Conservation (phyloP, 2,329 filamentous ascomycete species). For the Botrytis pseudocinerea region DNA sequence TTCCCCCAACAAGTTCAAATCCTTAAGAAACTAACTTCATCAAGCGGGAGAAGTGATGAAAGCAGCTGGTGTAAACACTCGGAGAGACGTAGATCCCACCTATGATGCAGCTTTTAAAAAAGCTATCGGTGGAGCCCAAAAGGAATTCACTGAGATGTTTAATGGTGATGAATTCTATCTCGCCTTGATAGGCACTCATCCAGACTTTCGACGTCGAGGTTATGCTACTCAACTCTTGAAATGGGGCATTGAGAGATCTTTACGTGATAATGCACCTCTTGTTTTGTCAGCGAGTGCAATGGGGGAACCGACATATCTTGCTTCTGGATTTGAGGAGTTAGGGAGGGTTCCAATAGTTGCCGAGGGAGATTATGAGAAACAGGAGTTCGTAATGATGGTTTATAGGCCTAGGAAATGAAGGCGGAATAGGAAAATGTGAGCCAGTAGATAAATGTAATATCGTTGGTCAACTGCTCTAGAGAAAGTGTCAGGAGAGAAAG, state of each 20-base stretch:
- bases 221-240: conserved; percentile 5
- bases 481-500: not conserved
- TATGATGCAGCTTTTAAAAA: not conserved
- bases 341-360: not conserved
- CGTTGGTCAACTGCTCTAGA: not conserved
- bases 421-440: not conserved
- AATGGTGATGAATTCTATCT: conserved; percentile 1
- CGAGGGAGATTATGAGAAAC: not conserved
- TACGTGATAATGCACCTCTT: conserved; percentile 12
- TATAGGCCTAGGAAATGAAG: not conserved
- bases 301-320: conserved; percentile 1
- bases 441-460: not conserved
- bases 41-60: not conserved
- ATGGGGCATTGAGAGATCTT: conserved; percentile 14
- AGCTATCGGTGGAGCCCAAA: not conserved
- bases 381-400: not conserved
- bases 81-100: not conserved
- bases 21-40: not conserved
- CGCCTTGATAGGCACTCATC: conserved; percentile 3
- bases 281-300: not conserved
- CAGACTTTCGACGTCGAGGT: conserved; percentile 8
- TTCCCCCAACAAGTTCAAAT: not conserved
- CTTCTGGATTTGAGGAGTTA: conserved; percentile 3
- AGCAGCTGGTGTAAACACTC: not conserved
- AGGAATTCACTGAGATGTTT: not conserved